phyloP scores from a whole-genome alignment of 768 basidiomycete species.

The Trametopsis cervina region DNA sequence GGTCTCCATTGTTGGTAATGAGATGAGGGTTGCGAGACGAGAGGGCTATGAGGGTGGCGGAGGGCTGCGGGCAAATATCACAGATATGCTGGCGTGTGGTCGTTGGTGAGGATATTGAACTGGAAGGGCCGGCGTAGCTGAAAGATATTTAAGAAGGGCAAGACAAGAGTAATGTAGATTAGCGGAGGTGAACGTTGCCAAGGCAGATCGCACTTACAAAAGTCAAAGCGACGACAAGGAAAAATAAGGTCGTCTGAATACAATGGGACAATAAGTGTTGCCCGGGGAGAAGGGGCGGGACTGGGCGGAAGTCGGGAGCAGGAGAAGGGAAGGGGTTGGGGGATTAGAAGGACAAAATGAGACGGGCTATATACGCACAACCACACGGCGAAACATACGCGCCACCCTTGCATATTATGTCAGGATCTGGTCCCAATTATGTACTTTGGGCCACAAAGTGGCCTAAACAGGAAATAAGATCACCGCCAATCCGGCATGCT shows the following conservation, averaged over 20 bases:
- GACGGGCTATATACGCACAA: slow-evolving; percentile 19
- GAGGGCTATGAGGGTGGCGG: slow-evolving; percentile 13
- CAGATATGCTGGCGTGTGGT: slow-evolving; percentile 16
- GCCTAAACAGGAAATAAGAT: background rate
- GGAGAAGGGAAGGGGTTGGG: slow-evolving; percentile 16
- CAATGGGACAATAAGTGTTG: slow-evolving; percentile 17
- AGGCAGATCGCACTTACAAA: slow-evolving; percentile 13
- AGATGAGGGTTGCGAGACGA: slow-evolving; percentile 12
- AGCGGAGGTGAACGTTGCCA: slow-evolving; percentile 16
- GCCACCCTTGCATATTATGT: background rate
- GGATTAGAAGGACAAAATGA: slow-evolving; percentile 12
- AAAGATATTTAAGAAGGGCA: background rate
- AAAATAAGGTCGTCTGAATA: slow-evolving; percentile 1
- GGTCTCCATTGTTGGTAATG: slow-evolving; percentile 34
- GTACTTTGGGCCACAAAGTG: background rate
- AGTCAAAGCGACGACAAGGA: slow-evolving; percentile 9
- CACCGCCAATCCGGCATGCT: background rate
- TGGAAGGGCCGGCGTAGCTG: slow-evolving; percentile 11
- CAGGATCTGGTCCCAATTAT: background rate
- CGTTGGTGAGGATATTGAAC: slow-evolving; percentile 14
- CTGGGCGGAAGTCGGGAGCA: slow-evolving; percentile 11
- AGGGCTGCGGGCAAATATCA: slow-evolving; percentile 13
- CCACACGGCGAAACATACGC: background rate
- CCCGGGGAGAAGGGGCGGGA: slow-evolving; percentile 14
- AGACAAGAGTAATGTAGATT: slow-evolving; percentile 16